phyloP scores from a whole-genome alignment of 306 rosid species.

The Crotalaria pallida region DNA sequence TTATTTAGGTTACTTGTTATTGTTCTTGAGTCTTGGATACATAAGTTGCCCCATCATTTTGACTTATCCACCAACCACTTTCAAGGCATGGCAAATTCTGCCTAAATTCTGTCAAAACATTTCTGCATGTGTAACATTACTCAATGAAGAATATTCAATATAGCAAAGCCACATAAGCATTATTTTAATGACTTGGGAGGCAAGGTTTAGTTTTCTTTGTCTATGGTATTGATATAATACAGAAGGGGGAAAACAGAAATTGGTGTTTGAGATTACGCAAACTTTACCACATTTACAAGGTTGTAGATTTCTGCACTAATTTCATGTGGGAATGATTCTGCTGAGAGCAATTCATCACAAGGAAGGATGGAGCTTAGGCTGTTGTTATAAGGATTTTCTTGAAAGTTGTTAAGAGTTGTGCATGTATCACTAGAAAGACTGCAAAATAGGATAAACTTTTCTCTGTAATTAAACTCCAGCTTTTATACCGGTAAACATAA shows the following conservation, averaged over 20 bases:
- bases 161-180: background rate
- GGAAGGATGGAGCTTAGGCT: constrained; percentile 64
- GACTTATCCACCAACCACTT: background rate
- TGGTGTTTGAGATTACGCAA: constrained; percentile 1
- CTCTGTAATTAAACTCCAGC: background rate
- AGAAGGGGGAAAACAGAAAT: background rate
- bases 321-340: constrained; percentile 36
- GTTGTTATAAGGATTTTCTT: constrained; percentile 49
- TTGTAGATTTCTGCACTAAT: constrained; percentile 41
- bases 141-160: background rate
- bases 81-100: background rate
- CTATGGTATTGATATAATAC: background rate
- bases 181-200: background rate
- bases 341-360: constrained; percentile 52
- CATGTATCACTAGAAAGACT: constrained; percentile 64
- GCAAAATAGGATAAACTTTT: constrained; percentile 7
- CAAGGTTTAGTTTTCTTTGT: background rate
- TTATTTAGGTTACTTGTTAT: too few species aligned
- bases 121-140: background rate
- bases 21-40: background rate
- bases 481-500: background rate
- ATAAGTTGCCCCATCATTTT: background rate
- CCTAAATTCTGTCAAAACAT: background rate
- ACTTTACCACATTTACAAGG: constrained; percentile 47
- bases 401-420: constrained; percentile 53